A percentile compares a stretch with the other conserved stretches of the same genome.
Evolutionary conservation across 2,329 filamentous ascomycete species (phyloP).

Genomic region (Penicillium fuscoglaucum): DNA sequence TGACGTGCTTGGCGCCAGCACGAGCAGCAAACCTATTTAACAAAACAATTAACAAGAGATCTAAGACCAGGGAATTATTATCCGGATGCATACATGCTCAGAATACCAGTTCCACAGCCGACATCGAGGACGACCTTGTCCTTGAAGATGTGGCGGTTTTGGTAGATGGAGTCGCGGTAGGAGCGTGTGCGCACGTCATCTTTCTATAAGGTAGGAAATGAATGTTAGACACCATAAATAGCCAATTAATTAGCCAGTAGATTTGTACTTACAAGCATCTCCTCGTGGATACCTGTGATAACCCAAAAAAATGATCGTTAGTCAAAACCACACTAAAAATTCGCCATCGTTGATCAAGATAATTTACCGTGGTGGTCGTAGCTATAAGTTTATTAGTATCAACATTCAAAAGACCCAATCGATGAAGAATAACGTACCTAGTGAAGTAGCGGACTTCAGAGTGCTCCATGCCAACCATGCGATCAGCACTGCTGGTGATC

Average conservation of each 20-base stretch:
- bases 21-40: slow-evolving; percentile 83
- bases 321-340: slow-evolving; percentile 15
- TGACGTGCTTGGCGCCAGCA: slow-evolving; percentile 96
- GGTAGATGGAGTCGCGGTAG: slow-evolving; percentile 96
- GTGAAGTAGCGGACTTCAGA: slow-evolving; percentile 99
- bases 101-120: slow-evolving; percentile 93
- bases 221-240: background rate
- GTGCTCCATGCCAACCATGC: slow-evolving; percentile 69
- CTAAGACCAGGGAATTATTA: slow-evolving; percentile 11
- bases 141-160: slow-evolving; percentile 93
- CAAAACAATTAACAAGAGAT: slow-evolving; percentile 17
- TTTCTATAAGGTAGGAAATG: slow-evolving; percentile 61
- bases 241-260: slow-evolving; percentile 4
- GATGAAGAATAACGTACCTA: slow-evolving; percentile 59
- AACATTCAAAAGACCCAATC: slow-evolving; percentile 8
- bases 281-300: slow-evolving; percentile 82
- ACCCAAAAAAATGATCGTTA: slow-evolving; percentile 29
- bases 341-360: slow-evolving; percentile 21
- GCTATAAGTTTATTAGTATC: slow-evolving; percentile 51
- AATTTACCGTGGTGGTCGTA: slow-evolving; percentile 95
- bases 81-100: slow-evolving; percentile 76
- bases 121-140: slow-evolving; percentile 95
- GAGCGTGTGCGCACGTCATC: slow-evolving; percentile 96
- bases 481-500: slow-evolving; percentile 47
- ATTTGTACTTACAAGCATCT: slow-evolving; percentile 79